Evolutionary conservation across 2,329 filamentous ascomycete species (phyloP).

Genomic region (Aspergillus candidus): DNA sequence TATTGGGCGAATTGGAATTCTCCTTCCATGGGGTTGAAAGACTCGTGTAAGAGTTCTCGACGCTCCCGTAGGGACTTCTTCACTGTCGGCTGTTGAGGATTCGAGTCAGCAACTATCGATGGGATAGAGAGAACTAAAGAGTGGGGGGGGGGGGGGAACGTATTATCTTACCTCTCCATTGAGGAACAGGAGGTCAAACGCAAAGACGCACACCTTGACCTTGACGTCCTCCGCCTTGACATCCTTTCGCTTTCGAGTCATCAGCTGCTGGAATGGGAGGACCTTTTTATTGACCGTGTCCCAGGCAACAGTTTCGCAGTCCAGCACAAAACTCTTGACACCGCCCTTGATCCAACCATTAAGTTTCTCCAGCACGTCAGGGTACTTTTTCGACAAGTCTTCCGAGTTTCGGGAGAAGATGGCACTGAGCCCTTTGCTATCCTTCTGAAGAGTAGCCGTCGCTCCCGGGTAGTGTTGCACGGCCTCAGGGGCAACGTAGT

Average conservation of each 20-base stretch:
- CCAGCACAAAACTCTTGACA: slow-evolving; percentile 93
- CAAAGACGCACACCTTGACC: slow-evolving; percentile 94
- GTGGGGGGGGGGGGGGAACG: too few relatives aligned
- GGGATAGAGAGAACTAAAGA: neutral
- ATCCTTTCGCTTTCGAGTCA: slow-evolving; percentile 97
- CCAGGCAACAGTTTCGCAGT: slow-evolving; percentile 97
- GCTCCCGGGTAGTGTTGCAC: slow-evolving; percentile 62
- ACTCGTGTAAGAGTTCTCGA: slow-evolving; percentile 63
- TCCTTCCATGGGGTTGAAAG: slow-evolving; percentile 74
- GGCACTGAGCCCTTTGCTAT: slow-evolving; percentile 67
- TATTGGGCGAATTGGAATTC: slow-evolving; percentile 87
- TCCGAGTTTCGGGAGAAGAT: slow-evolving; percentile 98
- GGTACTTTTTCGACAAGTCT: slow-evolving; percentile 95
- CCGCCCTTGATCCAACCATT: slow-evolving; percentile 82
- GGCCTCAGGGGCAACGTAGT: slow-evolving; percentile 83
- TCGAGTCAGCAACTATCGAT: slow-evolving; percentile 3
- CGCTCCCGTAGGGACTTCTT: slow-evolving; percentile 81
- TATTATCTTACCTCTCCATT: slow-evolving; percentile 63
- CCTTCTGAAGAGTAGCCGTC: slow-evolving; percentile 58
- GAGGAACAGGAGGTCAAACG: slow-evolving; percentile 88
- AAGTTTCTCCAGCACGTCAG: slow-evolving; percentile 85
- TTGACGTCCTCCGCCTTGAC: slow-evolving; percentile 94
- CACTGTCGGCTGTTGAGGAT: slow-evolving; percentile 57
- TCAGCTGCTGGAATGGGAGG: slow-evolving; percentile 91
- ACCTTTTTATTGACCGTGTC: slow-evolving; percentile 93